Conservation (phyloP, 108 stramenopile genomes). For the Stephanodiscus triporus region DNA sequence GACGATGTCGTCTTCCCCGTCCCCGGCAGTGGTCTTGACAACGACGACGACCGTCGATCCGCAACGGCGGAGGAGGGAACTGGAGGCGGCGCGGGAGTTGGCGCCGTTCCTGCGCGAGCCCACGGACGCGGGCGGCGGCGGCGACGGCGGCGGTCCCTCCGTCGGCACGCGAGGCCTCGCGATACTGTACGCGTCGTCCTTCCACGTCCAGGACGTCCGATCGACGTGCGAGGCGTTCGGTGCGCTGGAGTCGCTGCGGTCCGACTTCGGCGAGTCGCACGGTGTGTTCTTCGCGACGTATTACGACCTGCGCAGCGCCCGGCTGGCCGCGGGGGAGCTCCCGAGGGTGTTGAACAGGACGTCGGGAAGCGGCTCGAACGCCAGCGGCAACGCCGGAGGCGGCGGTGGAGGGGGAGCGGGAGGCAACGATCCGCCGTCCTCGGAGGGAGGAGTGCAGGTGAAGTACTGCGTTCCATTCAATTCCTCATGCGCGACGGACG, state of each 20-base stretch:
- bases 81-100: slow-evolving; percentile 29
- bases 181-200: slow-evolving; percentile 58
- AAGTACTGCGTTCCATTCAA: slow-evolving; percentile 84
- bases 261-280: slow-evolving; percentile 69
- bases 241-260: slow-evolving; percentile 69
- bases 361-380: slow-evolving; percentile 16
- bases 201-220: slow-evolving; percentile 60
- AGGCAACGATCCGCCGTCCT: not conserved
- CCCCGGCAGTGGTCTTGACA: not conserved
- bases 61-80: slow-evolving; percentile 32
- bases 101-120: slow-evolving; percentile 37
- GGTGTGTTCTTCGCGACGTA: slow-evolving; percentile 84
- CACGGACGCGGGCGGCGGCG: not conserved
- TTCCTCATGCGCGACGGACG: slow-evolving; percentile 79
- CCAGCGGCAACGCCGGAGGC: slow-evolving; percentile 21
- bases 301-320: slow-evolving; percentile 83
- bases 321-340: slow-evolving; percentile 77
- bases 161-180: slow-evolving; percentile 65
- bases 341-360: slow-evolving; percentile 41
- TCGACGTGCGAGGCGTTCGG: slow-evolving; percentile 85
- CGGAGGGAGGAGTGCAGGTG: slow-evolving; percentile 53
- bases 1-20: too few relatives aligned
- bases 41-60: not conserved
- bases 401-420: slow-evolving; percentile 1
- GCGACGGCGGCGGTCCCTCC: not conserved